These are phyloP conservation scores for Primulina tabacum DNA, from an alignment of 257 asterid species.

Conservation along the genomic window DNA sequence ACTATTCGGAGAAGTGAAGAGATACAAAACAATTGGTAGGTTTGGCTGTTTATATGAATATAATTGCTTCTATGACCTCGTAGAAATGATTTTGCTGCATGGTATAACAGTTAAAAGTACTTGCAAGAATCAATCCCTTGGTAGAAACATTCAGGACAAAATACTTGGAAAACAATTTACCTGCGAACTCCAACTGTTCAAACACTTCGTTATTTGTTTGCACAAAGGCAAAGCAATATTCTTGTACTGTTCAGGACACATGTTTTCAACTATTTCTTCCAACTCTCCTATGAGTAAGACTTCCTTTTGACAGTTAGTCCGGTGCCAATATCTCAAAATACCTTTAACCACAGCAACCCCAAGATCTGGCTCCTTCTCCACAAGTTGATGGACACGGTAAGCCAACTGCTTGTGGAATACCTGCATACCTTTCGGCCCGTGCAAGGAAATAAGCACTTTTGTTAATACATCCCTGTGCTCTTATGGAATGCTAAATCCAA, in stretches of 20 bases:
- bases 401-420: constrained; percentile 66
- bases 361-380: constrained; percentile 65
- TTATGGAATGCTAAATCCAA: constrained; percentile 71
- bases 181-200: constrained; percentile 78
- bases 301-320: constrained; percentile 69
- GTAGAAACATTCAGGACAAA: too few relatives aligned
- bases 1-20: too few relatives aligned
- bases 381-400: constrained; percentile 70
- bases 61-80: too few relatives aligned
- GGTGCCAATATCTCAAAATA: constrained; percentile 66
- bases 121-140: too few relatives aligned
- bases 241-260: constrained; percentile 41
- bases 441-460: constrained; percentile 63
- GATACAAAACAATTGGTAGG: too few relatives aligned
- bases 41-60: too few relatives aligned
- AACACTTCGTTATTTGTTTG: constrained; percentile 55
- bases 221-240: constrained; percentile 61
- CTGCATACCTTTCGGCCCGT: constrained; percentile 66
- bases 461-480: constrained; percentile 64
- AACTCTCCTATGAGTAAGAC: constrained; percentile 69
- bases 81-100: too few relatives aligned
- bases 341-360: constrained; percentile 55
- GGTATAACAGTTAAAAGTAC: too few relatives aligned
- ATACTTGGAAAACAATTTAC: constrained; percentile 25
- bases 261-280: constrained; percentile 59